Percentiles rank a stretch among this genome's conserved stretches.
Conservation (phyloP, 2,329 filamentous ascomycete species). For the Alternaria infectoria region DNA sequence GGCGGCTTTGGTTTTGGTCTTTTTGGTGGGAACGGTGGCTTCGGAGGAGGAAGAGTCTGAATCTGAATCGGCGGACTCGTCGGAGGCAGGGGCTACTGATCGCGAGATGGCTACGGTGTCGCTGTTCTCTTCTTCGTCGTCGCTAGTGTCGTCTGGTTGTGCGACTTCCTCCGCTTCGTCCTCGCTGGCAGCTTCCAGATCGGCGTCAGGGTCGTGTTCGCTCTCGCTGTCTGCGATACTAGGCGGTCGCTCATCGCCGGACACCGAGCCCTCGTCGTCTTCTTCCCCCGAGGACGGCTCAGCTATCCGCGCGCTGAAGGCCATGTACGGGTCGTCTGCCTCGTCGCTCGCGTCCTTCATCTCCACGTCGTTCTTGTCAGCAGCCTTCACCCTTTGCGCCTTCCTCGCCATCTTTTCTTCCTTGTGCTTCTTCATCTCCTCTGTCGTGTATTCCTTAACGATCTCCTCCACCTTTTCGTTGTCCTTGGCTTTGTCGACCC, state of each 20-base stretch:
- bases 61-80: slow-evolving; percentile 15
- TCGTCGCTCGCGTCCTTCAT: slow-evolving; percentile 37
- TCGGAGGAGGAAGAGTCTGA: slow-evolving; percentile 13
- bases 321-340: slow-evolving; percentile 39
- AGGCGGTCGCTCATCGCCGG: slow-evolving; percentile 37
- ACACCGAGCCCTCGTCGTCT: slow-evolving; percentile 36
- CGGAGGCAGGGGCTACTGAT: slow-evolving; percentile 22
- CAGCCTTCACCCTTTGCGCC: slow-evolving; percentile 25
- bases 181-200: slow-evolving; percentile 22
- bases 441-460: slow-evolving; percentile 18
- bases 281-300: slow-evolving; percentile 46
- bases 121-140: not conserved
- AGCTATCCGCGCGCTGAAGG: slow-evolving; percentile 50
- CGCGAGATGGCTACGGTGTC: not conserved
- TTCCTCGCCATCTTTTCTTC: slow-evolving; percentile 36
- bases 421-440: slow-evolving; percentile 33
- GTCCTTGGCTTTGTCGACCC: slow-evolving; percentile 2
- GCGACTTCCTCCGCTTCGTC: slow-evolving; percentile 6
- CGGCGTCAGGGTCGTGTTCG: slow-evolving; percentile 27
- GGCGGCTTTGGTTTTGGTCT: slow-evolving; percentile 24
- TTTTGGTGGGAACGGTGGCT: slow-evolving; percentile 17
- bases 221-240: slow-evolving; percentile 40
- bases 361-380: slow-evolving; percentile 23
- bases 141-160: slow-evolving; percentile 9
- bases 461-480: slow-evolving; percentile 22